Evolutionary conservation across 2,329 filamentous ascomycete species (phyloP).

Genomic region (Penicillium sp.): DNA sequence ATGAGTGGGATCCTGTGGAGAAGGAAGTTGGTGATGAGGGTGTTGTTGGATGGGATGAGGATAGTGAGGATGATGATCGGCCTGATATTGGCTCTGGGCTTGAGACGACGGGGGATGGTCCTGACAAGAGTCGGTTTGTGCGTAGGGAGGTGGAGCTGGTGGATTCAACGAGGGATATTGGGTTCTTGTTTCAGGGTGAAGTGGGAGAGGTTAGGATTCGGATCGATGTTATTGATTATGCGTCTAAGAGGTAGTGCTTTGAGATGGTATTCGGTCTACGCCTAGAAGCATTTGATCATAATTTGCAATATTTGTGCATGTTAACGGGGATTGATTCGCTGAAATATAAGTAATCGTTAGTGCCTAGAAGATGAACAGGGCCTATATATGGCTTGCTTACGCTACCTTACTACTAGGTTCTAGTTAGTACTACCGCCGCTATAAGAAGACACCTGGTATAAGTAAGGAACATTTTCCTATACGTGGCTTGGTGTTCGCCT

Average conservation of each 20-base stretch:
- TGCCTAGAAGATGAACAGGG: too few species aligned
- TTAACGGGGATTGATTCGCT: background rate
- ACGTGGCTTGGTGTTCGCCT: too few species aligned
- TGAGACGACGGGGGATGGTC: constrained; percentile 17
- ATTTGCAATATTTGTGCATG: background rate
- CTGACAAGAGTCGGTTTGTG: constrained; percentile 61
- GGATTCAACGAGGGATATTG: constrained; percentile 76
- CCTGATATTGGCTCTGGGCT: constrained; percentile 1
- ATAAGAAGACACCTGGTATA: too few species aligned
- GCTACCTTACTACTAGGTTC: too few species aligned
- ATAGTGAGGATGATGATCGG: constrained; percentile 33
- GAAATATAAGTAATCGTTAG: too few species aligned
- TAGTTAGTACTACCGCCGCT: too few species aligned
- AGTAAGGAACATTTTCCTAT: too few species aligned
- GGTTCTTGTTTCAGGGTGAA: constrained; percentile 71
- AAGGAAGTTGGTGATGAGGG: constrained; percentile 60
- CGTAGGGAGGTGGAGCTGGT: constrained; percentile 76
- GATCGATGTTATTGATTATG: constrained; percentile 53
- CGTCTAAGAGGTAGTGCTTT: constrained; percentile 2
- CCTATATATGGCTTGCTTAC: too few species aligned
- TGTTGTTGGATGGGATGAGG: constrained; percentile 47
- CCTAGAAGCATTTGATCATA: background rate
- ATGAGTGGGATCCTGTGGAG: constrained; percentile 80
- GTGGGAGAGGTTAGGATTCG: constrained; percentile 68
- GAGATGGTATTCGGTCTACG: background rate